These are phyloP conservation scores for Emergomyces pasteurianus DNA, from an alignment of 2,329 filamentous ascomycete species.

Conservation along the genomic window DNA sequence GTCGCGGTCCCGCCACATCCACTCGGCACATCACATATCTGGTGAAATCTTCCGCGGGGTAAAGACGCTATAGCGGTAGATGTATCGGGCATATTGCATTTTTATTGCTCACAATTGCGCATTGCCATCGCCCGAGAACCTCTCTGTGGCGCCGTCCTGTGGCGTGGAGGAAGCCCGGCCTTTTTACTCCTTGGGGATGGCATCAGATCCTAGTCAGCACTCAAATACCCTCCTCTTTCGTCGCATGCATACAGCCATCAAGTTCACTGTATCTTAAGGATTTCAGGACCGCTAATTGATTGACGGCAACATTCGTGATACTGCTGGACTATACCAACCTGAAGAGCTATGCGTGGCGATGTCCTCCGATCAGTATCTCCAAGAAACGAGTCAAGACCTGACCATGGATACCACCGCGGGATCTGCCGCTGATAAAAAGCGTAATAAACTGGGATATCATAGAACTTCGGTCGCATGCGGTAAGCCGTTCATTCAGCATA, in stretches of 20 bases:
- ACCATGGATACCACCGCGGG: constrained; percentile 23
- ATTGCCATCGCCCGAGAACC: constrained; percentile 7
- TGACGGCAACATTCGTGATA: neutral
- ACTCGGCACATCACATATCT: constrained; percentile 1
- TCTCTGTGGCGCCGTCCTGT: constrained; percentile 6
- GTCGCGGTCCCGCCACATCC: neutral
- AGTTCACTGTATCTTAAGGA: neutral
- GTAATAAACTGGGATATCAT: constrained; percentile 93
- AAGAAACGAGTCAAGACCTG: constrained; percentile 20
- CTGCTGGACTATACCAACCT: constrained; percentile 13
- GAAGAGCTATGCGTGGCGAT: constrained; percentile 31
- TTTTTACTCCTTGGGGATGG: constrained; percentile 10
- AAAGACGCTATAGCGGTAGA: neutral
- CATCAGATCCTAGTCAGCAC: constrained; percentile 7
- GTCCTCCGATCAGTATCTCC: constrained; percentile 23
- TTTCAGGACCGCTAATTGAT: neutral
- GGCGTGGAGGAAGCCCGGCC: constrained; percentile 6
- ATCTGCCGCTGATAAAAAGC: constrained; percentile 49
- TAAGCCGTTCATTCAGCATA: constrained; percentile 42
- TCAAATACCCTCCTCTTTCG: constrained; percentile 5
- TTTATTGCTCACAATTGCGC: constrained; percentile 4
- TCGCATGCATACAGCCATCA: constrained; percentile 8
- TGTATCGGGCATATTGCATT: neutral
- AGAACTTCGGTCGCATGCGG: constrained; percentile 90
- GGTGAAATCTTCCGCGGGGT: constrained; percentile 5